Evolutionary conservation across 1,284 basidiomycete species (phyloP).

Genomic region (Taiwanofungus camphoratus): DNA sequence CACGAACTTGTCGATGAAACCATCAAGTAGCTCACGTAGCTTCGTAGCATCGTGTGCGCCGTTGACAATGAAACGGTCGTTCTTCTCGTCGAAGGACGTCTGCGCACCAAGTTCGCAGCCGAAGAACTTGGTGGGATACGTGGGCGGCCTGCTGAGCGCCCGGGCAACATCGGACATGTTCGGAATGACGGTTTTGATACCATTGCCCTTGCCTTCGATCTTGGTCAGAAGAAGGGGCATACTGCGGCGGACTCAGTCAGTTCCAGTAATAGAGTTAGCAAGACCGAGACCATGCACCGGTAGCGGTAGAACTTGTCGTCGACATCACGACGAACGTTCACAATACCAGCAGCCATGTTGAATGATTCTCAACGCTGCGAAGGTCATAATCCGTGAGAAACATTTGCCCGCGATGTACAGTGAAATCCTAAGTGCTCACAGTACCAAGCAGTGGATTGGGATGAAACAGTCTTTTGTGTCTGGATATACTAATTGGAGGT

Average conservation of each 20-base stretch:
- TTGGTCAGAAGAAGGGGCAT: slow-evolving; percentile 97
- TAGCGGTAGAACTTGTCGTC: slow-evolving; percentile 92
- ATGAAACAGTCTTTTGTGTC: slow-evolving; percentile 56
- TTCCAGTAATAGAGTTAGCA: slow-evolving; percentile 5
- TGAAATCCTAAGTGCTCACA: slow-evolving; percentile 34
- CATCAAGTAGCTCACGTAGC: slow-evolving; percentile 93
- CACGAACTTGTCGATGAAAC: slow-evolving; percentile 98
- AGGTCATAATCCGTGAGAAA: slow-evolving; percentile 1
- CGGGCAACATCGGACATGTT: slow-evolving; percentile 99
- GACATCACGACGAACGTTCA: slow-evolving; percentile 99
- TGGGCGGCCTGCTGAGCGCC: slow-evolving; percentile 90
- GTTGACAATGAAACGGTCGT: slow-evolving; percentile 98
- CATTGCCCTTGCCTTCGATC: slow-evolving; percentile 99
- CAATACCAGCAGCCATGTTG: slow-evolving; percentile 84
- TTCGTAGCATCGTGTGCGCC: slow-evolving; percentile 92
- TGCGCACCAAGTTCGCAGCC: slow-evolving; percentile 98
- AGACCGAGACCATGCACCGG: slow-evolving; percentile 43
- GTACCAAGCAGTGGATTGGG: slow-evolving; percentile 52
- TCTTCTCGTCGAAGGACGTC: slow-evolving; percentile 93
- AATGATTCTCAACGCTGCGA: slow-evolving; percentile 51
- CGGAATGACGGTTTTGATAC: slow-evolving; percentile 97
- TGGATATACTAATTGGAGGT: slow-evolving; percentile 68
- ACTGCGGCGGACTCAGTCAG: slow-evolving; percentile 32
- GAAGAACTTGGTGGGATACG: slow-evolving; percentile 99
- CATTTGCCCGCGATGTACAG: not conserved